Percentiles rank a stretch among this genome's conserved stretches.
phyloP scores from a whole-genome alignment of 2,329 filamentous ascomycete genomes.

The Teratosphaeria zuluensis region DNA sequence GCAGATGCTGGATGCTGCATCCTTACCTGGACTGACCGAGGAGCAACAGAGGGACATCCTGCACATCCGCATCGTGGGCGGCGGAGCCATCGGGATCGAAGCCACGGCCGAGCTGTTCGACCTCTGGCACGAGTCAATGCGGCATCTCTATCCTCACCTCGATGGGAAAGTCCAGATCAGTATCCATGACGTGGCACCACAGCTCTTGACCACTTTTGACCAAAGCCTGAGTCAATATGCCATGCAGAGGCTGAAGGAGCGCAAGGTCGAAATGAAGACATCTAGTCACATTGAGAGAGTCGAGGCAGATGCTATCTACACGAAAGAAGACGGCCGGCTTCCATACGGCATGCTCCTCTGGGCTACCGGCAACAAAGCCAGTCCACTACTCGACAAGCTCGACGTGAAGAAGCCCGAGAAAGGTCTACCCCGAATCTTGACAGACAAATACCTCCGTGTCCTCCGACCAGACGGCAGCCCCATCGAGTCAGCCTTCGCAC shows the following conservation, averaged over 20 bases:
- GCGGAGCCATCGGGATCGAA: constrained; percentile 35
- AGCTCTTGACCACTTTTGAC: constrained; percentile 34
- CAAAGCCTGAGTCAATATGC: constrained; percentile 34
- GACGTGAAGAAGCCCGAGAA: constrained; percentile 23
- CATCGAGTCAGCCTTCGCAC: constrained; percentile 23
- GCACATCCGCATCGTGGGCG: constrained; percentile 33
- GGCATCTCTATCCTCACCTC: constrained; percentile 32
- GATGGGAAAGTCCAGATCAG: constrained; percentile 31
- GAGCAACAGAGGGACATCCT: constrained; percentile 25
- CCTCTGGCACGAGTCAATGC: constrained; percentile 30
- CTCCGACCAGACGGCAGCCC: constrained; percentile 13
- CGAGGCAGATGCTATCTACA: constrained; percentile 25
- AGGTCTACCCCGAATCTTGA: constrained; percentile 27
- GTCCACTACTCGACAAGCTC: constrained; percentile 25
- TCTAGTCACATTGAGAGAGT: constrained; percentile 29
- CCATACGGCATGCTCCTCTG: constrained; percentile 31
- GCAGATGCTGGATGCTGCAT: constrained; percentile 30
- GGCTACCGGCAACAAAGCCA: constrained; percentile 30
- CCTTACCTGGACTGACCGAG: constrained; percentile 20
- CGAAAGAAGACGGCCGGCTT: constrained; percentile 27
- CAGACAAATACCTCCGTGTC: constrained; percentile 25
- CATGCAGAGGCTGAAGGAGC: constrained; percentile 25
- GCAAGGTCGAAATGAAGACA: constrained; percentile 31
- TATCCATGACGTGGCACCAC: constrained; percentile 37
- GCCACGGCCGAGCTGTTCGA: constrained; percentile 36